Percentiles rank a stretch among this genome's conserved stretches.
These are phyloP conservation scores for Candida krabiensis DNA, from an alignment of 805 yeast genomes.

Conservation along the genomic window DNA sequence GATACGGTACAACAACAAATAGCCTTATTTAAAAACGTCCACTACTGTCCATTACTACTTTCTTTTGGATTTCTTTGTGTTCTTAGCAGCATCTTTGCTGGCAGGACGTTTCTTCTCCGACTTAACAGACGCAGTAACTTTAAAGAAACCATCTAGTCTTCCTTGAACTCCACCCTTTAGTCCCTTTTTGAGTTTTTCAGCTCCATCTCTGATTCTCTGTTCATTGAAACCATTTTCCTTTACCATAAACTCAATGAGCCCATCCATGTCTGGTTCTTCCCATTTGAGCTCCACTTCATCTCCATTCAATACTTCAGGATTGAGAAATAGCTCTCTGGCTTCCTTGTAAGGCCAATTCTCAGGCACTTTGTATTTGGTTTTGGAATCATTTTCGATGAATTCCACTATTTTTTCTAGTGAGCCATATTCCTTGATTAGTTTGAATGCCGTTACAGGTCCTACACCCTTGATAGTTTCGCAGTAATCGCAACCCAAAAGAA, in stretches of 20 bases:
- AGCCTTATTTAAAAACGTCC: neutral
- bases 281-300: slow-evolving; percentile 72
- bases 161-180: slow-evolving; percentile 86
- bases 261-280: slow-evolving; percentile 86
- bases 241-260: slow-evolving; percentile 78
- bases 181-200: slow-evolving; percentile 80
- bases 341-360: slow-evolving; percentile 93
- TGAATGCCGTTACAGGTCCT: slow-evolving; percentile 93
- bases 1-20: neutral
- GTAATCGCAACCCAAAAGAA: slow-evolving; percentile 93
- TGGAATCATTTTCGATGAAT: slow-evolving; percentile 54
- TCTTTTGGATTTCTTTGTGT: slow-evolving; percentile 24
- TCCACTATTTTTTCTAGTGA: slow-evolving; percentile 77
- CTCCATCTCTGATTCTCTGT: slow-evolving; percentile 86
- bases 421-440: slow-evolving; percentile 82
- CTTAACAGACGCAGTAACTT: slow-evolving; percentile 48
- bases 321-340: slow-evolving; percentile 78
- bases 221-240: slow-evolving; percentile 89
- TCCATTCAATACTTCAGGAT: slow-evolving; percentile 76
- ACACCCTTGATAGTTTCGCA: slow-evolving; percentile 94
- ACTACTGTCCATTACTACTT: slow-evolving; percentile 5
- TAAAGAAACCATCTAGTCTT: slow-evolving; percentile 88
- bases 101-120: slow-evolving; percentile 39
- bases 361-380: slow-evolving; percentile 77
- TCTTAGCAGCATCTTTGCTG: slow-evolving; percentile 32